Evolutionary conservation across 2,329 filamentous ascomycete species (phyloP).

Genomic region (Exophiala sp.): DNA sequence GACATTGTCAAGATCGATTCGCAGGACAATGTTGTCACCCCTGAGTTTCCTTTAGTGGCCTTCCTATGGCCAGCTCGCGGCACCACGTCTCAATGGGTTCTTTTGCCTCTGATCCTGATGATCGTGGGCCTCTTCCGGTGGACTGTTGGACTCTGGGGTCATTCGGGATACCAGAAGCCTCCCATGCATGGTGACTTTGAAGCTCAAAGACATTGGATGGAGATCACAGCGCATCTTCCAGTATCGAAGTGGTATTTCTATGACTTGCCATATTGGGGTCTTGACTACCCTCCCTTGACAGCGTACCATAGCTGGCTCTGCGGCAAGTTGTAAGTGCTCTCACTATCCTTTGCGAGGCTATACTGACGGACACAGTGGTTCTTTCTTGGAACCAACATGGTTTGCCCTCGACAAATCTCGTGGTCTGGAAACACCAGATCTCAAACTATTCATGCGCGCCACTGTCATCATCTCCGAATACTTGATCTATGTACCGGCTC

Average conservation of each 20-base stretch:
- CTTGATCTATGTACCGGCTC: conserved; percentile 79
- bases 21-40: conserved; percentile 49
- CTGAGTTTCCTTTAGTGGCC: conserved; percentile 85
- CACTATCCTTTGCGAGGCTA: conserved; percentile 18
- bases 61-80: conserved; percentile 90
- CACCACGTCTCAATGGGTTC: conserved; percentile 82
- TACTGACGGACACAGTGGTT: conserved; percentile 52
- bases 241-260: conserved; percentile 97
- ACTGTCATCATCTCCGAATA: conserved; percentile 91
- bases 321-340: conserved; percentile 65
- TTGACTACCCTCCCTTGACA: conserved; percentile 95
- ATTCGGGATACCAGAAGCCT: conserved; percentile 79
- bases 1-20: conserved; percentile 43
- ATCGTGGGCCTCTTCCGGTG: conserved; percentile 86
- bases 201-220: conserved; percentile 98
- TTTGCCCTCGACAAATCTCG: conserved; percentile 81
- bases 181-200: conserved; percentile 98
- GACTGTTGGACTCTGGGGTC: conserved; percentile 89
- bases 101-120: conserved; percentile 85
- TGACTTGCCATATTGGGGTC: conserved; percentile 93
- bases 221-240: conserved; percentile 83
- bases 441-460: conserved; percentile 95
- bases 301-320: conserved; percentile 98
- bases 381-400: conserved; percentile 75
- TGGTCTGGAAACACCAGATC: conserved; percentile 69